These are phyloP conservation scores for Saitozyma sp. DNA, from an alignment of 768 basidiomycete species.

Conservation along the genomic window DNA sequence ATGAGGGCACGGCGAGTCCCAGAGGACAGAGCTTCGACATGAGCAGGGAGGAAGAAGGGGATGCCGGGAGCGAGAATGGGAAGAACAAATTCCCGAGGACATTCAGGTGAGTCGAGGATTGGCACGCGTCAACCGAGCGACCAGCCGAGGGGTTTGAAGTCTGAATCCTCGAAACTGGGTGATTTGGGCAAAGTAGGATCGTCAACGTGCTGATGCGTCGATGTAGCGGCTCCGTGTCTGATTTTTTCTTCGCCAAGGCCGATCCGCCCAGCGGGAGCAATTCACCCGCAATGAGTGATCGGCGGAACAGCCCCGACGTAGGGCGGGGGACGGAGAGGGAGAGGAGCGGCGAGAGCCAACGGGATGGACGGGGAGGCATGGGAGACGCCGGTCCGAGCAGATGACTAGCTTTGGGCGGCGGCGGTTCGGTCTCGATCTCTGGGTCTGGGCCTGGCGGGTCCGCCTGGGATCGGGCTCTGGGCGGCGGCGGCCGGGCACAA, in stretches of 20 bases:
- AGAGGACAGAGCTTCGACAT: slow-evolving; percentile 33
- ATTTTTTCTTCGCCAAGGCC: slow-evolving; percentile 52
- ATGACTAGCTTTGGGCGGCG: too few species aligned
- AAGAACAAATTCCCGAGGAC: slow-evolving; percentile 47
- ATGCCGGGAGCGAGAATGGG: slow-evolving; percentile 50
- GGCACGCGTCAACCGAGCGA: neutral
- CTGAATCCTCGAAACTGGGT: too few species aligned
- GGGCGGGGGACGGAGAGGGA: neutral
- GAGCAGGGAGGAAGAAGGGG: slow-evolving; percentile 26
- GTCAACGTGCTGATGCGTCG: neutral
- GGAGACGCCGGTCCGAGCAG: too few species aligned
- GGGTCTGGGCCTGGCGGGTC: too few species aligned
- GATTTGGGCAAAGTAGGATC: neutral
- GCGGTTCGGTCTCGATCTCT: too few species aligned
- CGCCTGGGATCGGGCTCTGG: too few species aligned
- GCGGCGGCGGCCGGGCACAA: too few species aligned
- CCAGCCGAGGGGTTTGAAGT: too few species aligned
- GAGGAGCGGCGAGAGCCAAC: slow-evolving; percentile 2
- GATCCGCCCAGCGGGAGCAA: slow-evolving; percentile 12
- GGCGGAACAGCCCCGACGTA: too few species aligned
- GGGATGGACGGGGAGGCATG: too few species aligned
- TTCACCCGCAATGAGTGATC: too few species aligned
- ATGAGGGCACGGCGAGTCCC: slow-evolving; percentile 31
- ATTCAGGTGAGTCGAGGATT: slow-evolving; percentile 41
- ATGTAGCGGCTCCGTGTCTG: slow-evolving; percentile 48